phyloP scores from a whole-genome alignment of 2,329 filamentous ascomycete genomes.

The Plectosphaerella cucumerina region DNA sequence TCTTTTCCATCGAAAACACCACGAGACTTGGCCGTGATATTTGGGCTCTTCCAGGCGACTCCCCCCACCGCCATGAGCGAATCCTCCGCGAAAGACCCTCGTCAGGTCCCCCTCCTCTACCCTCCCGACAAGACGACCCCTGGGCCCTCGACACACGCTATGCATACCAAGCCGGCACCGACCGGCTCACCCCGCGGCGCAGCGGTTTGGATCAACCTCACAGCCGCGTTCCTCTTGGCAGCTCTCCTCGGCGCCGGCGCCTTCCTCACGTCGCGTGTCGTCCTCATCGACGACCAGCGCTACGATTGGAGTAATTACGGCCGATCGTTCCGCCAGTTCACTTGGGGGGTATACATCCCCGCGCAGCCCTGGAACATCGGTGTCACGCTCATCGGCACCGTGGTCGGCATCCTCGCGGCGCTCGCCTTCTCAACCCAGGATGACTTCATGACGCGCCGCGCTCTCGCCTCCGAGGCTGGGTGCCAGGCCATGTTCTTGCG shows the following conservation, averaged over 20 bases:
- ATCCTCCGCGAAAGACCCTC: no score
- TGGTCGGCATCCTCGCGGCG: neutral
- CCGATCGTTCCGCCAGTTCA: neutral
- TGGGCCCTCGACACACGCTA: no score
- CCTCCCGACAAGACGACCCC: no score
- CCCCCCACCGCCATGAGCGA: no score
- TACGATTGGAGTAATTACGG: neutral
- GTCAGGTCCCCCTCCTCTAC: no score
- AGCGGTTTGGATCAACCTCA: neutral
- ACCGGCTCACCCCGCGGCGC: neutral
- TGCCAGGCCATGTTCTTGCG: neutral
- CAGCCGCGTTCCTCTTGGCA: neutral
- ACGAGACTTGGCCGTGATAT: no score
- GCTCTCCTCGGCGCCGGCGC: neutral
- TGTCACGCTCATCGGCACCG: neutral
- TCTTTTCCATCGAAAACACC: no score
- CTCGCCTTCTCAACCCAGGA: neutral
- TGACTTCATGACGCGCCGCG: neutral
- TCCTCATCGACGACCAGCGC: neutral
- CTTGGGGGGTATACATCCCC: neutral
- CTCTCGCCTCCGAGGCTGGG: neutral
- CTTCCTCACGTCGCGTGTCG: neutral
- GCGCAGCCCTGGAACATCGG: neutral
- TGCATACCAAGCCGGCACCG: no score
- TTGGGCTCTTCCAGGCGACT: no score